Base-by-base conservation (phyloP, 768 basidiomycete genomes). In the Lyophyllum semitale region DNA sequence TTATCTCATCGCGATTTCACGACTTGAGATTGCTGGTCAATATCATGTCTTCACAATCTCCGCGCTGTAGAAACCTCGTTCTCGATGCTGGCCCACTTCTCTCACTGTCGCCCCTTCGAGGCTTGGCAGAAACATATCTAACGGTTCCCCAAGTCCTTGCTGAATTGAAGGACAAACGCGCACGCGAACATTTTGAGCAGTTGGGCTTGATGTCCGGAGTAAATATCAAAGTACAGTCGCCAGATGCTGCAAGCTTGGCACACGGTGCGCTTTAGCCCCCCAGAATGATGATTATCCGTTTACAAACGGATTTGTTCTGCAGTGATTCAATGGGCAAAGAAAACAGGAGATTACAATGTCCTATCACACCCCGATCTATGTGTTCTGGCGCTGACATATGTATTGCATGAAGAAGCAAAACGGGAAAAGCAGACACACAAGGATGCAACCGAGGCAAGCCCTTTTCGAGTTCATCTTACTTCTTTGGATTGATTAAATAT, bases 61-160 rank as follows among this genome's bases (percentile, higher is more conserved):
- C 77, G 13, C 80, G 78, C 53, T 91, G 89, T 73, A 88, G 83
- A 68, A 84, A 83, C 58, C 83, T 98, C 13, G 88, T 98, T 7
- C 85, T 98, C 46, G 96, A 98, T 81, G 89, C 96, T 0, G 95
- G 94, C 1, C 95, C 96, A 3, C 77, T 98, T 0, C 85, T 98
- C 3, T 93, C 93, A 3, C 77, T 96, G 2, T 88, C 90, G 0
- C 93, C 95, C 0, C 81, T 98, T 8, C 81, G 93, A n/a, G 93
- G 94, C 11, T 74, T 98, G 25, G 93, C 97, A 18, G 80, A 88
- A 60, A 84, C 83, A 30, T 98, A 90, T 69, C 73, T 91, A 56
- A 96, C 95, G 6, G 90, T 92, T 1, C 95, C 94, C 0, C 90
- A 94, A 62, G 95, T 98, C 8, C 75, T 98, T 27, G 80, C 84